Evolutionary conservation across 768 basidiomycete species (phyloP).

Genomic region (Boletus rufocinnamomeus): DNA sequence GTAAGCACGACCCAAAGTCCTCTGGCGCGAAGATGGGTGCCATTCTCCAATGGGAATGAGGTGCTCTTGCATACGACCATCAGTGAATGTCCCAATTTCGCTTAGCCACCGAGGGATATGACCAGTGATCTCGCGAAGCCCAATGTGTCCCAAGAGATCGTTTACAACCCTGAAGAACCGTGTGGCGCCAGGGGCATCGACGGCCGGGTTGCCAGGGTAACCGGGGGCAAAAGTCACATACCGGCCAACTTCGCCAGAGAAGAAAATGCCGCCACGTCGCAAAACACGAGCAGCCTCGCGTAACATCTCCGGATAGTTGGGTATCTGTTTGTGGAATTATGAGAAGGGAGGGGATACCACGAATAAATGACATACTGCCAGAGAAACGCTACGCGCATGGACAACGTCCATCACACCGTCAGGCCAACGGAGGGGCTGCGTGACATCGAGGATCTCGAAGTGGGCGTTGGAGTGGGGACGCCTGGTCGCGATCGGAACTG

Average conservation of each 20-base stretch:
- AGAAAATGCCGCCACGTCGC: conserved; percentile 68
- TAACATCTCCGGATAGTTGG: conserved; percentile 53
- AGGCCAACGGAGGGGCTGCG: conserved; percentile 49
- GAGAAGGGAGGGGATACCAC: conserved; percentile 12
- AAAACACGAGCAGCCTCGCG: conserved; percentile 64
- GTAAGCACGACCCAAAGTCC: conserved; percentile 44
- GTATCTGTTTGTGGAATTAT: conserved; percentile 44
- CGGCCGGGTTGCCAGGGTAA: conserved; percentile 27
- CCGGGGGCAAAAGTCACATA: conserved; percentile 42
- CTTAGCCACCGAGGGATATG: conserved; percentile 41
- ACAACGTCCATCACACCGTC: conserved; percentile 64
- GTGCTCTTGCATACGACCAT: conserved; percentile 37
- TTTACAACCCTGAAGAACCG: conserved; percentile 45
- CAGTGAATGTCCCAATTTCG: conserved; percentile 42
- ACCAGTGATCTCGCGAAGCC: conserved; percentile 42
- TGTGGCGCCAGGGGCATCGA: conserved; percentile 28
- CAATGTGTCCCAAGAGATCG: conserved; percentile 37
- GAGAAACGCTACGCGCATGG: conserved; percentile 59
- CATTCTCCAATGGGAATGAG: conserved; percentile 61
- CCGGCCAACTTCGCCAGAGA: conserved; percentile 62
- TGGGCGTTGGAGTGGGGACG: conserved; percentile 60
- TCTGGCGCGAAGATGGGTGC: conserved; percentile 39
- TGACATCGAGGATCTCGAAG: conserved; percentile 70
- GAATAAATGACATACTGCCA: conserved; percentile 52
- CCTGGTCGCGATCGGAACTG: conserved; percentile 73